phyloP scores from a whole-genome alignment of 805 yeast genomes.

The Candida dendrica region DNA sequence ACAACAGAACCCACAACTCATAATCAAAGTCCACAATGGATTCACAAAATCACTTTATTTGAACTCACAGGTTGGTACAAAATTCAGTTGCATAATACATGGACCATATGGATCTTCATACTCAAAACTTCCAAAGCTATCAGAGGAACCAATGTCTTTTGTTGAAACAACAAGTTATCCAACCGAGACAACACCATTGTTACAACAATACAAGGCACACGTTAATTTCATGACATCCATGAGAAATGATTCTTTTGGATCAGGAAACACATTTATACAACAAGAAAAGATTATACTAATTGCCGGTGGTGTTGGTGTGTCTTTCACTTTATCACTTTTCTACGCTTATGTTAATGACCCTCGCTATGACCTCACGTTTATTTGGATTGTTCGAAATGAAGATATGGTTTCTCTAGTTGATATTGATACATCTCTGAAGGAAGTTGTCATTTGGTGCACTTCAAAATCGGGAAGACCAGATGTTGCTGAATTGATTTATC shows the following conservation, averaged over 20 bases:
- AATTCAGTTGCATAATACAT: conserved; percentile 15
- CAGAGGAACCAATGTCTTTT: background rate
- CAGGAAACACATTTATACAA: background rate
- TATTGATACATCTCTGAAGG: background rate
- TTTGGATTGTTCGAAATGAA: conserved; percentile 16
- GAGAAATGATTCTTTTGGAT: background rate
- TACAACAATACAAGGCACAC: background rate
- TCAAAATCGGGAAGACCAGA: conserved; percentile 13
- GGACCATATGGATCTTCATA: conserved; percentile 21
- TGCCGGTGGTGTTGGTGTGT: conserved; percentile 16
- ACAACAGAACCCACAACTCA: conserved; percentile 2
- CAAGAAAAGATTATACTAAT: conserved; percentile 9
- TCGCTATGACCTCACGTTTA: conserved; percentile 10
- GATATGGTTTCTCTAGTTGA: conserved; percentile 1
- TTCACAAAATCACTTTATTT: conserved; percentile 16
- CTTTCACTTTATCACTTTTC: conserved; percentile 11
- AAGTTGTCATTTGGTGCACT: conserved; percentile 14
- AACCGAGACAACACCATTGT: too few species aligned
- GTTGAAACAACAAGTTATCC: background rate
- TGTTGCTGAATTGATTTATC: conserved; percentile 7
- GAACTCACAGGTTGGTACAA: background rate
- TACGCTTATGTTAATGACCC: conserved; percentile 3
- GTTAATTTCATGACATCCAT: background rate
- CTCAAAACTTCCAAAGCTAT: conserved; percentile 8
- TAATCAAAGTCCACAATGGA: conserved; percentile 16